Evolutionary conservation across 768 basidiomycete genomes (phyloP).

Genomic region (Podaxis rugospora): DNA sequence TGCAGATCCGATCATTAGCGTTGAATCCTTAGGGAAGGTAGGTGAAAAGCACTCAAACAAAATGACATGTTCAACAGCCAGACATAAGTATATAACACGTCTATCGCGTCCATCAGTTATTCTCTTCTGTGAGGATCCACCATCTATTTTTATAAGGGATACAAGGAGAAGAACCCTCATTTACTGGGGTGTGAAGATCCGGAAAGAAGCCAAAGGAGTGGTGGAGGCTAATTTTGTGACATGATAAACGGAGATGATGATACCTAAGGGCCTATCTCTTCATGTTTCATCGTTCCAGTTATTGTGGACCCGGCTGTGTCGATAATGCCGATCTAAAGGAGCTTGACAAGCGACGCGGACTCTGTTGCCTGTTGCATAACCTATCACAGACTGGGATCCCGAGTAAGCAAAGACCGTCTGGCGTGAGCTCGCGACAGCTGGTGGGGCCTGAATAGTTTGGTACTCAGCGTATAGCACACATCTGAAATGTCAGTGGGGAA

Average conservation of each 20-base stretch:
- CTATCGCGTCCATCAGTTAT: neutral
- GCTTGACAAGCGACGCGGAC: neutral
- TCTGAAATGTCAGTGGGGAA: neutral
- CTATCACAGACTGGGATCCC: neutral
- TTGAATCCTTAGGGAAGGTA: neutral
- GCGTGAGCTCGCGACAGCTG: neutral
- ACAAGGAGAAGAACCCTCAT: neutral
- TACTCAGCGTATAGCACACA: neutral
- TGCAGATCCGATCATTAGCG: neutral
- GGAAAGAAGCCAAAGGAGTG: neutral
- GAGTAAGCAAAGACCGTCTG: neutral
- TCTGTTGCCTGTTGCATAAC: neutral
- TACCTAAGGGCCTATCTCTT: neutral
- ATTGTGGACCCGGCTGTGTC: neutral
- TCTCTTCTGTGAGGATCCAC: neutral
- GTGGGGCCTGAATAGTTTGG: neutral
- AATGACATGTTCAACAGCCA: neutral
- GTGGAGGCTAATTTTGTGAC: neutral
- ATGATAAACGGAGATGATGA: constrained; percentile 4
- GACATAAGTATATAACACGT: neutral
- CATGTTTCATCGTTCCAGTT: neutral
- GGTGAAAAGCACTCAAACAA: neutral
- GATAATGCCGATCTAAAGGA: neutral
- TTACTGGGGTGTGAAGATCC: constrained; percentile 5
- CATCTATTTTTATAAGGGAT: constrained; percentile 3